Evolutionary conservation across 805 yeast species (phyloP).

Genomic region (Wickerhamiella brachini): DNA sequence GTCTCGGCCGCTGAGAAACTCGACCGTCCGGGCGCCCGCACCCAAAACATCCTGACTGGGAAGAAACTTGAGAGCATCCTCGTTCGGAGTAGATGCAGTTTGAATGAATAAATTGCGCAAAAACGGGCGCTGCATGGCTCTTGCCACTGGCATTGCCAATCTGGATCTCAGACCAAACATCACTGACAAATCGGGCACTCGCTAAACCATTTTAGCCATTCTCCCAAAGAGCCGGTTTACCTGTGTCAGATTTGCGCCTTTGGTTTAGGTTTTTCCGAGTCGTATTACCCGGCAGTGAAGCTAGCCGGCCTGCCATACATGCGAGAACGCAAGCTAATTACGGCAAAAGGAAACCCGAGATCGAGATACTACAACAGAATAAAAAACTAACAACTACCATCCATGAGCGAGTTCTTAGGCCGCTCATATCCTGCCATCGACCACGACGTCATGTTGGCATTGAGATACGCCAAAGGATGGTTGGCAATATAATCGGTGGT

Average conservation of each 20-base stretch:
- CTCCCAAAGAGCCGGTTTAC: too few species aligned
- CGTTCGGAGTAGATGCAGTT: conserved; percentile 77
- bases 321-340: too few species aligned
- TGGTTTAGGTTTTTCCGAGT: too few species aligned
- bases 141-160: not conserved
- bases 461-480: conserved; percentile 56
- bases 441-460: conserved; percentile 66
- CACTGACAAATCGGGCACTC: not conserved
- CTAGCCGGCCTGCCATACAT: too few species aligned
- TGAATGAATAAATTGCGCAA: conserved; percentile 36
- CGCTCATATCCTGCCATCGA: conserved; percentile 51
- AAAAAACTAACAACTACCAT: conserved; percentile 28
- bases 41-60: conserved; percentile 63
- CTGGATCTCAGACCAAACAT: not conserved
- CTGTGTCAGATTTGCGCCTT: too few species aligned
- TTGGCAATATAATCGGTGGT: conserved; percentile 66
- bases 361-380: not conserved
- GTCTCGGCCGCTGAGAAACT: conserved; percentile 61
- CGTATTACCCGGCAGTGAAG: too few species aligned
- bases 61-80: conserved; percentile 68
- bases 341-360: too few species aligned
- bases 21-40: conserved; percentile 45
- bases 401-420: conserved; percentile 51
- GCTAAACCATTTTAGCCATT: too few species aligned
- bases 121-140: not conserved